phyloP scores from a whole-genome alignment of 2,329 filamentous ascomycete genomes.

The Colletotrichum sp. region DNA sequence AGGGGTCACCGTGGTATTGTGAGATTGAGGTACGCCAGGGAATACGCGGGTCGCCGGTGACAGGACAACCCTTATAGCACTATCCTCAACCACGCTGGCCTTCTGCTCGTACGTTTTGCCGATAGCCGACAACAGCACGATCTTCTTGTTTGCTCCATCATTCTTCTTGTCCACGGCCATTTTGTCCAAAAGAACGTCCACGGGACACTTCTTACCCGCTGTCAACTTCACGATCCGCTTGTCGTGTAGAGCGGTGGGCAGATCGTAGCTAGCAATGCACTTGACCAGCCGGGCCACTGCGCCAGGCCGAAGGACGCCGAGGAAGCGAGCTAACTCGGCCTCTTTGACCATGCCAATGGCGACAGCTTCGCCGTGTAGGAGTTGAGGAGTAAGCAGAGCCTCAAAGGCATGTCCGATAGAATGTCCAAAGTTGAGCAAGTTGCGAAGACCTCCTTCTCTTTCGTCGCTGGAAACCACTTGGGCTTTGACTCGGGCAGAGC shows the following conservation, averaged over 20 bases:
- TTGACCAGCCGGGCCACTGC: constrained; percentile 91
- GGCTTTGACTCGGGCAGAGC: constrained; percentile 92
- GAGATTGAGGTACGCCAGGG: constrained; percentile 70
- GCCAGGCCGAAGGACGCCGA: constrained; percentile 83
- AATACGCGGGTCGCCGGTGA: constrained; percentile 78
- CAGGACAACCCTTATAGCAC: constrained; percentile 81
- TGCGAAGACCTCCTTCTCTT: constrained; percentile 90
- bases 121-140: constrained; percentile 90
- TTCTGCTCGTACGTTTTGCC: constrained; percentile 86
- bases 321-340: constrained; percentile 87
- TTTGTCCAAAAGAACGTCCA: constrained; percentile 84
- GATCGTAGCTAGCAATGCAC: constrained; percentile 90
- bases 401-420: constrained; percentile 98
- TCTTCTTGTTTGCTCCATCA: constrained; percentile 91
- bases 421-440: constrained; percentile 96
- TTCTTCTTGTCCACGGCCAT: constrained; percentile 99
- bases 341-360: constrained; percentile 99
- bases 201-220: constrained; percentile 85
- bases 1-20: constrained; percentile 79
- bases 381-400: constrained; percentile 91
- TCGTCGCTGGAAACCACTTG: constrained; percentile 94
- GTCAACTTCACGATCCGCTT: constrained; percentile 82
- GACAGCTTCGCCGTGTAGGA: constrained; percentile 94
- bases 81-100: constrained; percentile 88
- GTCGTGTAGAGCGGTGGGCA: constrained; percentile 86